phyloP scores from a whole-genome alignment of 306 rosid genomes.

The Cucumis melo region DNA sequence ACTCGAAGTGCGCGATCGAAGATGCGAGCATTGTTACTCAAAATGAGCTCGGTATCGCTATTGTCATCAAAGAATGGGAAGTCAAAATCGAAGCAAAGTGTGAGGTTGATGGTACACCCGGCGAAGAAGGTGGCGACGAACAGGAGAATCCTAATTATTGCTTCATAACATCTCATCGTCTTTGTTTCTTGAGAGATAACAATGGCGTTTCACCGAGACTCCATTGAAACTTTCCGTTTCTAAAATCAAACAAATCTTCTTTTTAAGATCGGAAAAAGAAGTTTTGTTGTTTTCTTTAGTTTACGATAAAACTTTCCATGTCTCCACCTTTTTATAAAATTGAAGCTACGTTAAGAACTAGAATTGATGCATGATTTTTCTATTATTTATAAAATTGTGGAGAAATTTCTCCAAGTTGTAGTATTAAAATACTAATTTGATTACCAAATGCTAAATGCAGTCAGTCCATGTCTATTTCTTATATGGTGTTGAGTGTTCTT shows the following conservation, averaged over 20 bases:
- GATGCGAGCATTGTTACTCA: not conserved
- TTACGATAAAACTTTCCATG: not conserved
- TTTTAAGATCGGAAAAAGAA: not conserved
- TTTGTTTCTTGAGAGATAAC: not conserved
- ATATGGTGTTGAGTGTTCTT: no score
- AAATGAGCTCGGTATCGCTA: not conserved
- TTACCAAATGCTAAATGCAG: no score
- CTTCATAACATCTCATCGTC: not conserved
- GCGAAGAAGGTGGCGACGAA: not conserved
- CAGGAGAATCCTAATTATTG: not conserved
- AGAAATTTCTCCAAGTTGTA: not conserved
- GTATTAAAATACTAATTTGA: not conserved
- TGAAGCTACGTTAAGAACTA: not conserved
- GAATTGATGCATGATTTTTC: not conserved
- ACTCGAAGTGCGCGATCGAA: constrained; percentile 1
- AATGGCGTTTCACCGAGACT: not conserved
- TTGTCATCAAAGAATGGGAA: constrained; percentile 1
- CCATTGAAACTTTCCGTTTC: not conserved
- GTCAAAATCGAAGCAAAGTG: constrained; percentile 12
- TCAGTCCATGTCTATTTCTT: no score
- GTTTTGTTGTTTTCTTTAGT: not conserved
- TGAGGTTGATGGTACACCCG: not conserved
- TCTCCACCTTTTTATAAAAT: not conserved
- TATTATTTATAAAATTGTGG: not conserved
- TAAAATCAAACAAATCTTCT: no score